Conservation (phyloP, 2,329 filamentous ascomycete species). For the Corynespora cassiicola region DNA sequence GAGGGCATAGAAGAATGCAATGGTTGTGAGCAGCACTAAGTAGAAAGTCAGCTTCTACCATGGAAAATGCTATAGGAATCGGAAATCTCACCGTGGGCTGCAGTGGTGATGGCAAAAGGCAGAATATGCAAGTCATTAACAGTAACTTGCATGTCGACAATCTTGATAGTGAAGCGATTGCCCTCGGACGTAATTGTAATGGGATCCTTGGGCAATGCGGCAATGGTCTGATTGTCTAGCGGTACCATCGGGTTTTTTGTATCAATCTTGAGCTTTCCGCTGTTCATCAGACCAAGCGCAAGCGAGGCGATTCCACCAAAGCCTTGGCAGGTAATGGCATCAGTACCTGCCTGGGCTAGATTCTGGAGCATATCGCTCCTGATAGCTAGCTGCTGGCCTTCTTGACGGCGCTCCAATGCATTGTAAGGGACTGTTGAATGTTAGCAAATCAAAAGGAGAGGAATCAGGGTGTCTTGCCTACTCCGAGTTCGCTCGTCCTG, state of each 20-base stretch:
- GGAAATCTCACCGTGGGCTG: slow-evolving; percentile 25
- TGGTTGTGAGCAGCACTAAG: slow-evolving; percentile 23
- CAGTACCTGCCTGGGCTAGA: slow-evolving; percentile 21
- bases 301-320: slow-evolving; percentile 31
- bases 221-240: slow-evolving; percentile 23
- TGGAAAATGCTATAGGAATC: not conserved
- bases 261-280: slow-evolving; percentile 15
- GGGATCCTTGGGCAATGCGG: slow-evolving; percentile 27
- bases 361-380: slow-evolving; percentile 23
- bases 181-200: slow-evolving; percentile 30
- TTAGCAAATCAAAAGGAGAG: slow-evolving; percentile 4
- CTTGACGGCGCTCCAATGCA: slow-evolving; percentile 17
- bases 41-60: not conserved
- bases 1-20: slow-evolving; percentile 33
- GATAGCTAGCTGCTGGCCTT: slow-evolving; percentile 17
- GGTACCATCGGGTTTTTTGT: slow-evolving; percentile 10
- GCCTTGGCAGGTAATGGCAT: slow-evolving; percentile 32
- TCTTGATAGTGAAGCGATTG: slow-evolving; percentile 28
- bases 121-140: slow-evolving; percentile 27
- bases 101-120: slow-evolving; percentile 27
- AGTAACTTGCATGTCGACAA: slow-evolving; percentile 20
- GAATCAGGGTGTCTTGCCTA: slow-evolving; percentile 19
- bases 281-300: slow-evolving; percentile 22
- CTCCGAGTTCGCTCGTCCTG: slow-evolving; percentile 10
- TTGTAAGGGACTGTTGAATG: slow-evolving; percentile 14